Evolutionary conservation across 345 rosid species (phyloP), one percentile per base, ranked within the genome.

Genomic region (Brassica juncea): DNA sequence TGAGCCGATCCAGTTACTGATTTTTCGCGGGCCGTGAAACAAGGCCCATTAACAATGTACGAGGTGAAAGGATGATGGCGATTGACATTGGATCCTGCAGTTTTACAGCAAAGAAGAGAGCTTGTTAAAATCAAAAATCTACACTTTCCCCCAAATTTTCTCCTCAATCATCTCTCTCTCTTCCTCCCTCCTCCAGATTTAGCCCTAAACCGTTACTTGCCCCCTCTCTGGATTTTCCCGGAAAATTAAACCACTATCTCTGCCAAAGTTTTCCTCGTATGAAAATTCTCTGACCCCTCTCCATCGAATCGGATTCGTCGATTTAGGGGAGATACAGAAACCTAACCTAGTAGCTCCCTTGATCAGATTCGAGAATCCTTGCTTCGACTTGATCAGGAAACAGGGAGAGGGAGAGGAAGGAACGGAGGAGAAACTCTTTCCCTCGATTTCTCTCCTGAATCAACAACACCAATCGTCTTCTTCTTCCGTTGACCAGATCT

Each of bases 121-220:
- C 66, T 78, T 37, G 81, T 71, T 65, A 8, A 77, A 65, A 70
- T 77, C 76, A 23, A 52, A 35, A 77, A 64, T 35, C 76, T 19
- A 27, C 60, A n/a, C 8, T 0, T 49, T 49, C 23, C 81, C 81
- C 12, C 14, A 49, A 55, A 63, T 7, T 70, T 34, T 15, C 75
- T 60, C 69, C 60, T 4, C 59, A 31, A 59, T 76, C 35, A 19
- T 64, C 67, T 14, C 19, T 42, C 49, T 42, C 14, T 9, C 11
- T 39, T 1, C 9, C 16, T 14, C 70, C 4, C 8, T 8, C 44
- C 71, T 70, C 75, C 75, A 69, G 75, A 80, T 80, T 80, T 80
- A 80, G 79, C 83, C 83, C 71, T 69, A 70, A 69, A 32, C 71
- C 83, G 79, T 74, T 80, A 74, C 74, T 39, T 42, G 49, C 49